phyloP scores from a whole-genome alignment of 352 stramenopile species.

The Globisporangium cystogenes region DNA sequence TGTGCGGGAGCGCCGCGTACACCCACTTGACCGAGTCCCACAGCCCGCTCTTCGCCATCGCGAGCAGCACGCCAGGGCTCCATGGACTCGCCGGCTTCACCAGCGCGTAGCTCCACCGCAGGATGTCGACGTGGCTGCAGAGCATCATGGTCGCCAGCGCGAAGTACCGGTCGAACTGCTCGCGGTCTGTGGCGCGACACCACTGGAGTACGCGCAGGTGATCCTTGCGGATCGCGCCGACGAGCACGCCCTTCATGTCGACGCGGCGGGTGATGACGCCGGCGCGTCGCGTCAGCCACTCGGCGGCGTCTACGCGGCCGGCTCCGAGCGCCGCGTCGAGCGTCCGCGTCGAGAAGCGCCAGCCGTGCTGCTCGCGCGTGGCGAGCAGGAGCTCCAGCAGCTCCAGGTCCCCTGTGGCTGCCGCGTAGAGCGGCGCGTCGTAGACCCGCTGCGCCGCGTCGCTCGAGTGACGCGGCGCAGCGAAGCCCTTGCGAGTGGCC shows the following conservation, averaged over 20 bases:
- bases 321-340: background rate
- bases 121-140: background rate
- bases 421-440: background rate
- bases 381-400: background rate
- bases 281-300: background rate
- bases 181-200: background rate
- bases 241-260: background rate
- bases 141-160: background rate
- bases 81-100: background rate
- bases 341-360: background rate
- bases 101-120: background rate
- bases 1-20: background rate
- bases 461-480: background rate
- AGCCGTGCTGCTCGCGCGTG: background rate
- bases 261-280: background rate
- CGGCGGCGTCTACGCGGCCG: background rate
- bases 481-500: background rate
- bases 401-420: background rate
- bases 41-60: background rate
- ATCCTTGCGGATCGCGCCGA: background rate
- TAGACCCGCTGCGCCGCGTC: background rate
- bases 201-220: background rate
- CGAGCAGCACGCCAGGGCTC: background rate
- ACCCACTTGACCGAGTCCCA: slow-evolving; percentile 1
- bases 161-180: background rate